Base-by-base conservation (phyloP, 441 rosid species). In the Erysimum pusillum region DNA sequence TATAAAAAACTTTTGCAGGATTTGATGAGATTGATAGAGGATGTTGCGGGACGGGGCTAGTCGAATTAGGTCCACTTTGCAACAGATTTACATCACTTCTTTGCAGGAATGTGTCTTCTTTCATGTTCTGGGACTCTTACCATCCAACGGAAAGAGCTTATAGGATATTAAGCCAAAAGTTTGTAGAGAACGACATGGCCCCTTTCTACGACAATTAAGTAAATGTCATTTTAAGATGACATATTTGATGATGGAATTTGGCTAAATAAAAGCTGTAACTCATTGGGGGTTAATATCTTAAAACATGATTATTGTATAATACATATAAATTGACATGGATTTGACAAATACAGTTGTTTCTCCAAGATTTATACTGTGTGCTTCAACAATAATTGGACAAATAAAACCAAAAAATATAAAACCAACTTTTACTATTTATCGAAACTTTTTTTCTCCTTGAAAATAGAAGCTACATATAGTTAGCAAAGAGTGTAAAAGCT, bases 111-210 rank as follows among this genome's bases (percentile, higher is more conserved):
- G 81, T 39, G 25, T 83, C 91, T 0, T 71, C 80, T 10, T 85
- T 79, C 61, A 51, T 91, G 59, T 91, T 89, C 62, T 91, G 94
- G 92, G 92, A 91, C 73, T 85, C 91, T 76, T 87, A 80, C 42
- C 97, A 91, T 77, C 97, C 94, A 15, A 84, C 92, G 0, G 91
- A 91, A 67, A 73, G 77, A 77, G 84, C 91, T 25, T 91, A 89
- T 80, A 74, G 63, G 48, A 65, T 71, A 57, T 66, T 78, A 60
- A 78, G 58, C 46, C 53, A 78, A 66, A 72, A 35, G 58, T 64
- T 78, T 72, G 31, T 78, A 20, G 81, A 78, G 42, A 60, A 6
- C 17, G 73, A 72, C 45, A 20, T 78, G 73, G 22, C 49, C 5
- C 69, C 69, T 66, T 78, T 72, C 69, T 78, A 72, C 72, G 74